Percentiles rank a stretch among this genome's conserved stretches.
Conservation (phyloP, 2,329 filamentous ascomycete species). For the Fusarium illudens region DNA sequence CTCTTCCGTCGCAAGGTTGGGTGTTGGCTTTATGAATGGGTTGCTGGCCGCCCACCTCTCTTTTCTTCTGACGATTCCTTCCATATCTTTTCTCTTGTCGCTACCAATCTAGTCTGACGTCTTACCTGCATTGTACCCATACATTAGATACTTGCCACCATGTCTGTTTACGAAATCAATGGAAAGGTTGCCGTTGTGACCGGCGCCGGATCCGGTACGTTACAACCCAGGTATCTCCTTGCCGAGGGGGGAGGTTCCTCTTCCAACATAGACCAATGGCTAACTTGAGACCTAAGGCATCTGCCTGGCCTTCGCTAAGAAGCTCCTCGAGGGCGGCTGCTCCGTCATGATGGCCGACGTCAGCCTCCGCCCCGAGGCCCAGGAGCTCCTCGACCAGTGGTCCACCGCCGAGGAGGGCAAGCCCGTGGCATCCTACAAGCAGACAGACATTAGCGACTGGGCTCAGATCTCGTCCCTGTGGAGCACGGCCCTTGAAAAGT, state of each 20-base stretch:
- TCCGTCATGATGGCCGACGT: conserved; percentile 7
- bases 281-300: conserved; percentile 12
- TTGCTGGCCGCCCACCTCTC: neutral
- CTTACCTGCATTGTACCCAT: neutral
- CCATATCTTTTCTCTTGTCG: neutral
- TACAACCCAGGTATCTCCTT: neutral
- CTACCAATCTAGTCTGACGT: neutral
- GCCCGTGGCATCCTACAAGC: conserved; percentile 29
- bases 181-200: conserved; percentile 21
- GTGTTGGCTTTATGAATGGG: neutral
- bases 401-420: neutral
- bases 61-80: neutral
- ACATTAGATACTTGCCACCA: neutral
- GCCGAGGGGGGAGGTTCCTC: neutral
- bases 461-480: conserved; percentile 38
- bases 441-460: conserved; percentile 41
- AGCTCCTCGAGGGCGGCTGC: neutral
- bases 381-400: neutral
- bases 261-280: neutral
- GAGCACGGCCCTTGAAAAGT: conserved; percentile 52
- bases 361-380: conserved; percentile 6
- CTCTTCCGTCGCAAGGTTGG: neutral
- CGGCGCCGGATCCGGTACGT: conserved; percentile 19
- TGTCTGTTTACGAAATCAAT: conserved; percentile 13
- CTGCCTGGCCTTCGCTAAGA: conserved; percentile 1